Base-by-base conservation (phyloP, 169 alveolate genomes). In the Plasmodium yoelii region DNA sequence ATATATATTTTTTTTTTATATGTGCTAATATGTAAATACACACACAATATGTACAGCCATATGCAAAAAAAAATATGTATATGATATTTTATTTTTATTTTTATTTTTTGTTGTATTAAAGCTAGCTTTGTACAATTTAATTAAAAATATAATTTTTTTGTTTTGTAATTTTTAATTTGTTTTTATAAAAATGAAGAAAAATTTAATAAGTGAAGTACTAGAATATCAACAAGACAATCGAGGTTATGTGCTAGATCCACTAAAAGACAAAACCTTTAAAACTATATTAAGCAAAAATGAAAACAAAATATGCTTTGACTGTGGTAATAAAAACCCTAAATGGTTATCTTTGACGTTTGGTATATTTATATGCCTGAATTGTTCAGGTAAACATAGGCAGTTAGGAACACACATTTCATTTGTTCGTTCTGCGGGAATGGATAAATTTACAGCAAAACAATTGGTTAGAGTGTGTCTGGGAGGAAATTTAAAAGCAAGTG, bases 291-390 rank as follows among this genome's bases (percentile, higher is more conserved):
- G 87, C 68, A 87, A 86, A 84, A 86, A 90, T 56, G 97, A 95
- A 51, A 95, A 95, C 77, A 88, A 94, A 70, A 82, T 92, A 72
- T 98, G 99, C 75, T 97, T 97, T 87, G 99, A 98, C 90, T 98
- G 99, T 93, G 98, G 96, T 55, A 91, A 98, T n/a, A 90, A 96
- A 28, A 98, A 98, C 65, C 99, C 99, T 4, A 97, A 97, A 73
- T 98, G 99, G 99, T 95, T 97, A 24, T 96, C 99, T 60, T 92
- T 98, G 18, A 95, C 98, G 46, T 97, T 94, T 93, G 98, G 98
- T 53, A 96, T 98, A 51, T 98, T 97, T 94, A 93, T 98, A 84
- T 98, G 99, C 92, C 95, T 97, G 57, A 96, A 97, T 94, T 98
- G 99, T 87, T 97, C 99, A 87, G 92, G 92, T 69, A 86, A 94